Evolutionary conservation across 495 filamentous ascomycete species (phyloP).

Genomic region (Jackrogersella minutella): DNA sequence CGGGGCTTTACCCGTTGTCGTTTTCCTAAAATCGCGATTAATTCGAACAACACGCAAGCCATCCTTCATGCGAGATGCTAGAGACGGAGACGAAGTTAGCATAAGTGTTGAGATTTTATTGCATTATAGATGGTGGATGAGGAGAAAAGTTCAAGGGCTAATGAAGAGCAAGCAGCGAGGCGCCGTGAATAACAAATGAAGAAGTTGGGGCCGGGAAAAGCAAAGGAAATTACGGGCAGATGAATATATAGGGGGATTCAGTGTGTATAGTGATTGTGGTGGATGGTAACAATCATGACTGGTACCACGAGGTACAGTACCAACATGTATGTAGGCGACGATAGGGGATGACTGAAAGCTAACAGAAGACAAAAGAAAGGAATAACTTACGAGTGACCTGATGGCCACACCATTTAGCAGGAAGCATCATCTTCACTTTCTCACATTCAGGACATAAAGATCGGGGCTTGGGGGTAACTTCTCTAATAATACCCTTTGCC

Average conservation of each 20-base stretch:
- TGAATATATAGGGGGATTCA: too few relatives aligned
- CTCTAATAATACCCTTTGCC: not conserved
- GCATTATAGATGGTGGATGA: not conserved
- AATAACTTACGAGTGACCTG: constrained; percentile 25
- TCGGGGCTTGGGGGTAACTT: not conserved
- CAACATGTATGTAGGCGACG: too few relatives aligned
- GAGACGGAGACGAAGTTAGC: not conserved
- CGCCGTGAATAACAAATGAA: not conserved
- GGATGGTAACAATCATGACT: too few relatives aligned
- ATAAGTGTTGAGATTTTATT: not conserved
- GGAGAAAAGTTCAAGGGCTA: not conserved
- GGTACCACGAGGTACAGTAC: too few relatives aligned
- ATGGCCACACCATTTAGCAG: constrained; percentile 29
- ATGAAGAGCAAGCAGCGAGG: not conserved
- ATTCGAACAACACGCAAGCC: constrained; percentile 29
- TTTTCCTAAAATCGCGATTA: not conserved
- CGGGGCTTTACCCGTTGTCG: not conserved
- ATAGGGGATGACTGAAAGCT: not conserved
- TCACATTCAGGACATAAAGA: constrained; percentile 17
- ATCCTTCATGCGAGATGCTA: constrained; percentile 34
- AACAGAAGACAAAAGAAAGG: not conserved
- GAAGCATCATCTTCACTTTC: constrained; percentile 29
- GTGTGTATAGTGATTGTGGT: too few relatives aligned
- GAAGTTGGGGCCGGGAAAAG: not conserved
- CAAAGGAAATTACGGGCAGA: too few relatives aligned